These are phyloP conservation scores for Vigna unguiculata DNA, from an alignment of 306 rosid species.

Conservation along the genomic window DNA sequence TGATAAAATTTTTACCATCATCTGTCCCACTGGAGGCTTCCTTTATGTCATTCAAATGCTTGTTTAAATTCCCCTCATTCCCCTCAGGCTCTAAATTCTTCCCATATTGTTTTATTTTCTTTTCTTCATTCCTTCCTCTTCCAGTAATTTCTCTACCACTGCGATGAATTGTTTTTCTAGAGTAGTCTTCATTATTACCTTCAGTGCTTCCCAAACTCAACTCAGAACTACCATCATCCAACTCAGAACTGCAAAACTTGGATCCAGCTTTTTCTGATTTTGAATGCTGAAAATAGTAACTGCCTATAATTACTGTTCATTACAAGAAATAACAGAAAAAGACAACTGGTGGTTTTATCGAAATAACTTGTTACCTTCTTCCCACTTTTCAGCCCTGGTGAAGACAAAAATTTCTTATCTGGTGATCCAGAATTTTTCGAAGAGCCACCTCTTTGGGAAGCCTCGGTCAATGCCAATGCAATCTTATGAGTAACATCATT, in stretches of 20 bases:
- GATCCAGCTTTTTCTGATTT: conserved; percentile 56
- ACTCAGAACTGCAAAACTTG: conserved; percentile 53
- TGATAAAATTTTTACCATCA: conserved; percentile 66
- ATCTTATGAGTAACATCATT: conserved; percentile 77
- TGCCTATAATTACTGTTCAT: conserved; percentile 26
- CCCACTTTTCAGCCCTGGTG: conserved; percentile 58
- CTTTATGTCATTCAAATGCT: conserved; percentile 69
- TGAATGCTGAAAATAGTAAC: conserved; percentile 58
- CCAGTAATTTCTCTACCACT: conserved; percentile 51
- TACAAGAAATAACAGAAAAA: conserved; percentile 35
- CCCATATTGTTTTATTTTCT: conserved; percentile 52
- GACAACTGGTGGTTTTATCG: conserved; percentile 14
- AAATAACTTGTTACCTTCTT: conserved; percentile 66
- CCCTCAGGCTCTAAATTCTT: conserved; percentile 63
- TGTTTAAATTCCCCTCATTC: conserved; percentile 54
- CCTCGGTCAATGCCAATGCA: conserved; percentile 83
- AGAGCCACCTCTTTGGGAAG: conserved; percentile 82
- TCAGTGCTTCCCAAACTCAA: conserved; percentile 80
- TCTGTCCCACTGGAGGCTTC: conserved; percentile 87
- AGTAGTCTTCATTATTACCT: conserved; percentile 63
- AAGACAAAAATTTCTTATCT: conserved; percentile 54
- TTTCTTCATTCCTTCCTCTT: conserved; percentile 56
- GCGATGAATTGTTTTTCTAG: conserved; percentile 45
- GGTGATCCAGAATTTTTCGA: conserved; percentile 68
- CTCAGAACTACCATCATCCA: conserved; percentile 73